Conservation (phyloP, 2,329 filamentous ascomycete genomes). For the Onygenales sp. region DNA sequence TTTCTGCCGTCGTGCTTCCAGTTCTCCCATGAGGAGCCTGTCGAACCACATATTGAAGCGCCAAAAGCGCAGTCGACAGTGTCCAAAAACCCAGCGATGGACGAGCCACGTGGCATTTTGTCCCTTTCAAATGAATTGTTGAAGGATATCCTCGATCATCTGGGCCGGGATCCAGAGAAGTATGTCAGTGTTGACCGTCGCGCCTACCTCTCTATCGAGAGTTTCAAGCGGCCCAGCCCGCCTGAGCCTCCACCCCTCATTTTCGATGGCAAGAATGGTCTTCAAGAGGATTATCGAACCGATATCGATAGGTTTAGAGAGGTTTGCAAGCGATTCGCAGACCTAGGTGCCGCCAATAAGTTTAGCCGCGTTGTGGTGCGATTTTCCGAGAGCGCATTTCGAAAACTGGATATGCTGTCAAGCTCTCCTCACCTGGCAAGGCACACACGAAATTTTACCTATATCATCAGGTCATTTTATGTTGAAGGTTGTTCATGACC, state of each 20-base stretch:
- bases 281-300: conserved; percentile 10
- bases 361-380: conserved; percentile 43
- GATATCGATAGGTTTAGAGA: conserved; percentile 29
- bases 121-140: conserved; percentile 40
- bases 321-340: conserved; percentile 38
- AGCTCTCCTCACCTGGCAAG: conserved; percentile 37
- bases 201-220: conserved; percentile 46
- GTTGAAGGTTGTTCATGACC: conserved; percentile 32
- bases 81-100: conserved; percentile 10
- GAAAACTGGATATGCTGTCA: conserved; percentile 40
- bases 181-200: conserved; percentile 42
- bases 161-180: conserved; percentile 44
- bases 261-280: conserved; percentile 7
- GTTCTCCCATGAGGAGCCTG: conserved; percentile 7
- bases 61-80: conserved; percentile 6
- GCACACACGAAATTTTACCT: conserved; percentile 45
- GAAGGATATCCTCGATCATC: conserved; percentile 41
- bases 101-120: conserved; percentile 13
- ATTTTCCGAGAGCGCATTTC: conserved; percentile 39
- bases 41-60: conserved; percentile 5
- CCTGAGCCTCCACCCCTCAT: conserved; percentile 14
- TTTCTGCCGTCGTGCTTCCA: not conserved
- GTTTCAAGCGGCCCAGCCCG: conserved; percentile 38
- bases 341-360: conserved; percentile 39
- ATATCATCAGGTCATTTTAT: conserved; percentile 47